phyloP scores from a whole-genome alignment of 257 asterid genomes.

The Sherardia arvensis region DNA sequence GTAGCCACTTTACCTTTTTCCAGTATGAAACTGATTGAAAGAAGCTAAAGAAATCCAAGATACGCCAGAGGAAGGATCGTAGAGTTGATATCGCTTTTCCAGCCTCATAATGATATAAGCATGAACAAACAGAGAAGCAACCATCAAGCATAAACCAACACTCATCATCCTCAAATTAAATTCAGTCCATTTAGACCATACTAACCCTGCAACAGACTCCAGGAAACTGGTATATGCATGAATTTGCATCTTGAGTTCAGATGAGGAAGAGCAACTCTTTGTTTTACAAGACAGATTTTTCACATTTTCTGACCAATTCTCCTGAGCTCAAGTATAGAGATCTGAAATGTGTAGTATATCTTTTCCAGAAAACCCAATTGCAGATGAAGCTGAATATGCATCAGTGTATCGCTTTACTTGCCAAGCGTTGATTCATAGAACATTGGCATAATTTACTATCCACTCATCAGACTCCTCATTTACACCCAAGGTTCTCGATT shows the following conservation, averaged over 20 bases:
- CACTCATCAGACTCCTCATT: conserved; percentile 37
- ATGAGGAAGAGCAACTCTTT: conserved; percentile 24
- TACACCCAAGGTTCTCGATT: conserved; percentile 21
- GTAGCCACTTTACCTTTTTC: conserved; percentile 93
- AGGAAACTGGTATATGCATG: conserved; percentile 64
- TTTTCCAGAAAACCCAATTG: conserved; percentile 83
- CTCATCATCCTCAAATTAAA: conserved; percentile 83
- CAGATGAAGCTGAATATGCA: conserved; percentile 85
- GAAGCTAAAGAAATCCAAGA: conserved; percentile 31
- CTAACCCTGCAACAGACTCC: conserved; percentile 73
- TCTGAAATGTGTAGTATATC: conserved; percentile 58
- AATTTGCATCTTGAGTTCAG: conserved; percentile 44
- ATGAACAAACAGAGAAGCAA: conserved; percentile 53
- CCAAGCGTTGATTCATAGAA: conserved; percentile 94
- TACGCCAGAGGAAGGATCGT: conserved; percentile 28
- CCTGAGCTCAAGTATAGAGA: conserved; percentile 66
- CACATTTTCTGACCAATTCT: conserved; percentile 52
- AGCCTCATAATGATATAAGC: conserved; percentile 44
- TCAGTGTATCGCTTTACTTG: conserved; percentile 97
- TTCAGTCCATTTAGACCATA: conserved; percentile 96
- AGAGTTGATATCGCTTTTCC: conserved; percentile 38
- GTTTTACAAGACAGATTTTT: conserved; percentile 26
- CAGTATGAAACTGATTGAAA: conserved; percentile 86
- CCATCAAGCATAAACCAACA: conserved; percentile 63
- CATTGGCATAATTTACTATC: conserved; percentile 67